phyloP scores from a whole-genome alignment of 805 yeast species.

The Wickerhamomyces canadensis region DNA sequence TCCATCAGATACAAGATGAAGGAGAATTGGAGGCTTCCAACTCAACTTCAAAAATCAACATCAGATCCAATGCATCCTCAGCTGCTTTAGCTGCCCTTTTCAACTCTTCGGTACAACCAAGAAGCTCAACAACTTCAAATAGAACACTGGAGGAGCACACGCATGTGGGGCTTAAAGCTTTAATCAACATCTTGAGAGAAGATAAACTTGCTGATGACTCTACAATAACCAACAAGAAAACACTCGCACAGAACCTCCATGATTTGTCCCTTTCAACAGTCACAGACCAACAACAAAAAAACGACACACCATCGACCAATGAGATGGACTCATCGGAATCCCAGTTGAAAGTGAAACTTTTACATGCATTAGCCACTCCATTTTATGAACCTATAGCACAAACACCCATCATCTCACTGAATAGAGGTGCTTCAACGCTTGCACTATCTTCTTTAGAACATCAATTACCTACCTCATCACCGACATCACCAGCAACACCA shows the following conservation, averaged over 20 bases:
- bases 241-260: slow-evolving; percentile 47
- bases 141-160: slow-evolving; percentile 1
- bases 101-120: slow-evolving; percentile 5
- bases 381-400: slow-evolving; percentile 32
- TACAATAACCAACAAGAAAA: slow-evolving; percentile 25
- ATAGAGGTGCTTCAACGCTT: slow-evolving; percentile 23
- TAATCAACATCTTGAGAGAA: slow-evolving; percentile 42
- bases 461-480: slow-evolving; percentile 4
- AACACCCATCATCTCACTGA: slow-evolving; percentile 20
- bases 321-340: slow-evolving; percentile 14
- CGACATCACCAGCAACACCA: slow-evolving; percentile 5
- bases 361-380: slow-evolving; percentile 66
- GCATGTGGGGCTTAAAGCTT: slow-evolving; percentile 33
- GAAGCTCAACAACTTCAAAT: neutral
- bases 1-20: slow-evolving; percentile 18
- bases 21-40: slow-evolving; percentile 1
- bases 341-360: slow-evolving; percentile 33
- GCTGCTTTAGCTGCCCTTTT: slow-evolving; percentile 34
- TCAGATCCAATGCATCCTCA: slow-evolving; percentile 34
- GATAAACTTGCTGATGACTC: slow-evolving; percentile 21
- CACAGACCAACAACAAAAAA: neutral
- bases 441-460: slow-evolving; percentile 26
- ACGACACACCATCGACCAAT: neutral
- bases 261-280: slow-evolving; percentile 46
- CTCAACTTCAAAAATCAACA: slow-evolving; percentile 12